Evolutionary conservation across 2,329 filamentous ascomycete genomes (phyloP), one percentile per base, ranked within the genome.

Genomic region (Biscogniauxia mediterranea): DNA sequence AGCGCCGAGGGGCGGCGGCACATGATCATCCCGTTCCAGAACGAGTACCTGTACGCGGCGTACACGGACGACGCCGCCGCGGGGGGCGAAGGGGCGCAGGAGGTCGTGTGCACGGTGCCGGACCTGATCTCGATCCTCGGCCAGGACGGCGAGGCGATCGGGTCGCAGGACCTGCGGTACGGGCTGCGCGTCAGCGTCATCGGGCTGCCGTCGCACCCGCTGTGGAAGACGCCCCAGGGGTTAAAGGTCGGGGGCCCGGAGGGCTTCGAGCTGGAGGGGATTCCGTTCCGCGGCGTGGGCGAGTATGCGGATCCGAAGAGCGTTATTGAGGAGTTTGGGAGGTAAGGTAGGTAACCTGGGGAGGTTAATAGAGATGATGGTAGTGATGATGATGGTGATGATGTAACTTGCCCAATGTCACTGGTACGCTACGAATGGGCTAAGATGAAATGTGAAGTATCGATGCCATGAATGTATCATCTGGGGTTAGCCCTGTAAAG

Each of bases 11-110:
- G 79, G 69, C 57, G 67, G 55, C 83, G 83, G 0, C 67, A 74
- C 54, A 73, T 89, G 68, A 85, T 82, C 67, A 86, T 90, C 49
- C 86, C 86, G 0, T 89, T 90, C 78, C 89, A 89, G 75, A 90
- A 90, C 71, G 87, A 90, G 68, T 90, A 89, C 68, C 86, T 90
- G 50, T 82, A 82, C 13, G 87, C 83, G 0, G 70, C 79, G 42
- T 72, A 66, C 28, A 32, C 28, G 28, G 28, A 32, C 28, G n/a
- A n/a, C n/a, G n/a, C 5, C 23, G 28, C 26, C 26, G 7, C 28
- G 7, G 28, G 28, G 28, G 7, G 28, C 28, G 28, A 32, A 9
- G 3, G 7, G 11, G 28, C 11, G 28, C 28, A 13, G 7, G 8
- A 66, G 60, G 67, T 83, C 0, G 68, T 85, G 1, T 80, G 81